phyloP scores from a whole-genome alignment of 1,139 yeast species.

The Lodderomyces oxycetoniae region DNA sequence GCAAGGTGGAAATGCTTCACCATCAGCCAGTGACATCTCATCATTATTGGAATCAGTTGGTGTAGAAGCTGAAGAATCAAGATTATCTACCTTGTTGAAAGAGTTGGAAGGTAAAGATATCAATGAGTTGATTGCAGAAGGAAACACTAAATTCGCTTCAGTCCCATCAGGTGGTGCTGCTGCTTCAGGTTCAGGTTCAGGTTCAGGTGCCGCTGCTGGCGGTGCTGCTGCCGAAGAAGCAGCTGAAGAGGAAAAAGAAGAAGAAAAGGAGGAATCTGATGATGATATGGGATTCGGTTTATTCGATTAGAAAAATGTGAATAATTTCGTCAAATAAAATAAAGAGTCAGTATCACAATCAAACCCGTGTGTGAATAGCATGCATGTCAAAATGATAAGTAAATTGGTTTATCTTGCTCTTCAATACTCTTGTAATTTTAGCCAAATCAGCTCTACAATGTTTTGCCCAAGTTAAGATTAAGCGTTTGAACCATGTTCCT shows the following conservation, averaged over 20 bases:
- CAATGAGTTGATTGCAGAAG: conserved; percentile 72
- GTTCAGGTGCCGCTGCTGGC: conserved; percentile 38
- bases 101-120: conserved; percentile 76
- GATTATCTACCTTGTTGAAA: conserved; percentile 59
- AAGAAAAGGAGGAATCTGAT: conserved; percentile 38
- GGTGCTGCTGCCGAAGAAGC: conserved; percentile 38
- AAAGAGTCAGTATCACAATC: too few relatives aligned
- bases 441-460: too few relatives aligned
- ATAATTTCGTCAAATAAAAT: background rate
- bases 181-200: conserved; percentile 50
- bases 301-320: conserved; percentile 57
- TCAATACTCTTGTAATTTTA: too few relatives aligned
- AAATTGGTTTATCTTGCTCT: too few relatives aligned
- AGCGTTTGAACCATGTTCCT: too few relatives aligned
- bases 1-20: conserved; percentile 79
- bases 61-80: conserved; percentile 72
- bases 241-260: conserved; percentile 33
- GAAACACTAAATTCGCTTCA: conserved; percentile 76
- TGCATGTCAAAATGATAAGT: too few relatives aligned
- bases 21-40: conserved; percentile 70
- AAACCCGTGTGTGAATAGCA: too few relatives aligned
- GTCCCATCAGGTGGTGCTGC: conserved; percentile 85
- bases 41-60: conserved; percentile 72
- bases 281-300: conserved; percentile 89
- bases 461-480: too few relatives aligned